A percentile compares a stretch with the other conserved stretches of the same genome.
phyloP scores from a whole-genome alignment of 768 basidiomycete species.

The Lactifluus subvellereus region DNA sequence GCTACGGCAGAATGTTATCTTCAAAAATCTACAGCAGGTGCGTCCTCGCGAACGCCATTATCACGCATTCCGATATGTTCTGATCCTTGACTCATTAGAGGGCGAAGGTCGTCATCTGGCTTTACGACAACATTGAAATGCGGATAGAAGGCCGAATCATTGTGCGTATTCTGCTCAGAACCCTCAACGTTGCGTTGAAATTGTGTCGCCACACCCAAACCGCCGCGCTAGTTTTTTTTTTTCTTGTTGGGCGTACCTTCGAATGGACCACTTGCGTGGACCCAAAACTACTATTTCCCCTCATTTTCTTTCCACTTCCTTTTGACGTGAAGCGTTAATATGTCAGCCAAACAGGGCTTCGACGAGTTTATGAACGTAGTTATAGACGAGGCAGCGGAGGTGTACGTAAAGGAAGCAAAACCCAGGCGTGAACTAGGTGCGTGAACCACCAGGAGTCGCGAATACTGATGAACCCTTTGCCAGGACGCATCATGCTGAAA shows the following conservation, averaged over 20 bases:
- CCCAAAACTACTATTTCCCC: constrained; percentile 10
- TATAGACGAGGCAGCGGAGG: constrained; percentile 88
- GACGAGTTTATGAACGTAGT: constrained; percentile 99
- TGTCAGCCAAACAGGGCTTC: constrained; percentile 64
- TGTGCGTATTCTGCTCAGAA: constrained; percentile 50
- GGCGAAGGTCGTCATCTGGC: constrained; percentile 84
- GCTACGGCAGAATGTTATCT: constrained; percentile 78
- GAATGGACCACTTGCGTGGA: neutral
- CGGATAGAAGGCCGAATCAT: constrained; percentile 93
- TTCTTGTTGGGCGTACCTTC: neutral
- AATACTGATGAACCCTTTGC: constrained; percentile 10
- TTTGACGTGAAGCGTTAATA: constrained; percentile 12
- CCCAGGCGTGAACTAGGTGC: constrained; percentile 78
- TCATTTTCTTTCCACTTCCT: constrained; percentile 1
- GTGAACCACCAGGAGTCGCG: constrained; percentile 26
- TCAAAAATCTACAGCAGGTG: constrained; percentile 93
- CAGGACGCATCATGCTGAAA: constrained; percentile 93
- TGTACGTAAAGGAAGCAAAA: constrained; percentile 85
- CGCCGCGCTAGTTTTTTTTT: constrained; percentile 27
- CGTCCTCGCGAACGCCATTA: constrained; percentile 7
- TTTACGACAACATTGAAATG: constrained; percentile 97
- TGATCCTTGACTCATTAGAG: constrained; percentile 41
- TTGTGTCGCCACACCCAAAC: constrained; percentile 33
- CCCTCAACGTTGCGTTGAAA: constrained; percentile 37
- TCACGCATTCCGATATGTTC: constrained; percentile 14